phyloP scores from a whole-genome alignment of 2,329 filamentous ascomycete genomes.

The Didymellaceae sp. region DNA sequence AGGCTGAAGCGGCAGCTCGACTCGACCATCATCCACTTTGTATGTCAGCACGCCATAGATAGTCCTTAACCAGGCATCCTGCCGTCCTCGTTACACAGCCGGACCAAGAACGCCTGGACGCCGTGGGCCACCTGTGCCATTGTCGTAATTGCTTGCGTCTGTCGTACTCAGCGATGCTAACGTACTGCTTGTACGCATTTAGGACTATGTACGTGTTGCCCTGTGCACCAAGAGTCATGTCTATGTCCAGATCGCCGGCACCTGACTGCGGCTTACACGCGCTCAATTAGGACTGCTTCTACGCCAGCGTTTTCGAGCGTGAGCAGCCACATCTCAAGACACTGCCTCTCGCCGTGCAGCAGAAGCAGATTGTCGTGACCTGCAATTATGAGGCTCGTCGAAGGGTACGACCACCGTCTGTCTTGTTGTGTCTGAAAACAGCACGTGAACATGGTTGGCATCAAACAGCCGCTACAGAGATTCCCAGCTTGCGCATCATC shows the following conservation, averaged over 20 bases:
- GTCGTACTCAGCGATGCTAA: constrained; percentile 30
- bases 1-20: constrained; percentile 37
- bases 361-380: constrained; percentile 79
- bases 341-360: constrained; percentile 81
- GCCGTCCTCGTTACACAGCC: constrained; percentile 26
- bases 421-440: not conserved
- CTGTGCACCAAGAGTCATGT: constrained; percentile 13
- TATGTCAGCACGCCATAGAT: constrained; percentile 46
- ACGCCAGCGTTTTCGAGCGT: constrained; percentile 87
- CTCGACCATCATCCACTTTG: constrained; percentile 82
- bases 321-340: constrained; percentile 75
- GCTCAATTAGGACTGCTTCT: constrained; percentile 86
- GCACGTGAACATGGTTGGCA: too few species aligned
- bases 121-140: constrained; percentile 17
- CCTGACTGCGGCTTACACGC: constrained; percentile 24
- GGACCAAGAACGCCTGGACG: constrained; percentile 17
- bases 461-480: too few species aligned
- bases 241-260: constrained; percentile 10
- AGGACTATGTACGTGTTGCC: constrained; percentile 41
- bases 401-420: constrained; percentile 51
- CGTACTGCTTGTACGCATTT: constrained; percentile 20
- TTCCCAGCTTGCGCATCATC: constrained; percentile 1
- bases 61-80: constrained; percentile 20
- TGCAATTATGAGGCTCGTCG: constrained; percentile 86
- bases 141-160: constrained; percentile 23